phyloP scores from a whole-genome alignment of 2,329 filamentous ascomycete species.

The Colletotrichum trifolii region DNA sequence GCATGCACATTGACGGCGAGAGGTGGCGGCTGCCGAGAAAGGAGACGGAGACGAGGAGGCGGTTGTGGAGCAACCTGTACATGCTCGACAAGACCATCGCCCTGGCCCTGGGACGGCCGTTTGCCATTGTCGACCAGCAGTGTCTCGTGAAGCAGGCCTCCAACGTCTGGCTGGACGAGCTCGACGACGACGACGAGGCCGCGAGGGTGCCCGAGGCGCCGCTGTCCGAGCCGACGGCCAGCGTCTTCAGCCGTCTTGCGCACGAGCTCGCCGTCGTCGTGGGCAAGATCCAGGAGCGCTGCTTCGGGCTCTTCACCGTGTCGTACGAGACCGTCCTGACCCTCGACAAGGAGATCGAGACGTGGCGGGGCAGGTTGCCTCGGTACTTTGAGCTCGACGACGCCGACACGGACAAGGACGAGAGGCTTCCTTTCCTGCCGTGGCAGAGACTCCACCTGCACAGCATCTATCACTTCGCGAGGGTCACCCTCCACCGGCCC shows the following conservation, averaged over 20 bases:
- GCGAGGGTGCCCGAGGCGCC: conserved; percentile 38
- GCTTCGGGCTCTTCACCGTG: conserved; percentile 49
- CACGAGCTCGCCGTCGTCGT: conserved; percentile 49
- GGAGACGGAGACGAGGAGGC: conserved; percentile 49
- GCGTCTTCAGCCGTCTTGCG: conserved; percentile 45
- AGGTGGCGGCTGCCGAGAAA: conserved; percentile 50
- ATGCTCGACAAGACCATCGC: conserved; percentile 52
- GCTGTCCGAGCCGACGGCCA: conserved; percentile 47
- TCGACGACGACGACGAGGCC: conserved; percentile 47
- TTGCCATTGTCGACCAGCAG: conserved; percentile 51
- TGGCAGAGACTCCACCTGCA: conserved; percentile 54
- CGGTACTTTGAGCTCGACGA: conserved; percentile 48
- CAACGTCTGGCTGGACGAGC: conserved; percentile 52
- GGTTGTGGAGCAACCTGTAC: conserved; percentile 54
- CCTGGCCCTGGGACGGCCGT: conserved; percentile 52
- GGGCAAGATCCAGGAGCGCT: conserved; percentile 52
- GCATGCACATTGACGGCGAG: conserved; percentile 55
- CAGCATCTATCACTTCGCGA: conserved; percentile 52
- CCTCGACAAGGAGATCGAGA: conserved; percentile 47
- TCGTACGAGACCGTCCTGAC: conserved; percentile 51
- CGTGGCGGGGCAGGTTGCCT: conserved; percentile 47
- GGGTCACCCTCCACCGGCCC: conserved; percentile 52
- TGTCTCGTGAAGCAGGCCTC: conserved; percentile 49
- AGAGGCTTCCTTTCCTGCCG: conserved; percentile 42
- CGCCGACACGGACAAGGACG: conserved; percentile 46